A percentile compares a stretch with the other conserved stretches of the same genome.
Conservation (phyloP, 2,329 filamentous ascomycete species). For the Talaromyces sp. region DNA sequence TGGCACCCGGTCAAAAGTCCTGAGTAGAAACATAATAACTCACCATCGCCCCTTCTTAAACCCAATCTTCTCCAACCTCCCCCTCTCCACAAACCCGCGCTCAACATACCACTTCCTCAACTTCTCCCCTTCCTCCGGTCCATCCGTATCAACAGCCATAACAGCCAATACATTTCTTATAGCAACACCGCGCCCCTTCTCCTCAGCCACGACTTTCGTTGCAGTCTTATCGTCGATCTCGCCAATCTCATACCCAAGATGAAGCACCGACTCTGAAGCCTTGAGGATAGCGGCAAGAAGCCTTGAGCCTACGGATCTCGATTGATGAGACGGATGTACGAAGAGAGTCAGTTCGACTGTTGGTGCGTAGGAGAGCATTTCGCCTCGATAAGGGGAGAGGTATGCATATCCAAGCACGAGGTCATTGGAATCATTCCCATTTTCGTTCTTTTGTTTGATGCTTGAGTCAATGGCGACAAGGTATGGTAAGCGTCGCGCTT, state of each 20-base stretch:
- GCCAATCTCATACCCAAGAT: conserved; percentile 22
- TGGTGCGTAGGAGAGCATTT: conserved; percentile 37
- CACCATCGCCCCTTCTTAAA: conserved; percentile 39
- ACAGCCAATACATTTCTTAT: conserved; percentile 36
- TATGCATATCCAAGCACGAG: conserved; percentile 36
- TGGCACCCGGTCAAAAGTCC: neutral
- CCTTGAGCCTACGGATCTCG: conserved; percentile 29
- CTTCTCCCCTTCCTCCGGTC: conserved; percentile 30
- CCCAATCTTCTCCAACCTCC: conserved; percentile 37
- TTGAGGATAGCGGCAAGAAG: conserved; percentile 27
- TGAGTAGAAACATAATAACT: conserved; percentile 14
- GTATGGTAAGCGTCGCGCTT: conserved; percentile 33
- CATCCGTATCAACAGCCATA: conserved; percentile 37
- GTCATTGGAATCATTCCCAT: neutral
- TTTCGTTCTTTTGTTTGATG: conserved; percentile 6
- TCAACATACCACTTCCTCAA: conserved; percentile 39
- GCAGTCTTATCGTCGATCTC: conserved; percentile 19
- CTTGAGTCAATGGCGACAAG: conserved; percentile 32
- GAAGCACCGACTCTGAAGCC: conserved; percentile 27
- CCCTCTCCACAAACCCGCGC: conserved; percentile 39
- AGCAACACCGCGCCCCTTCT: neutral
- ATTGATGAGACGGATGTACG: conserved; percentile 34
- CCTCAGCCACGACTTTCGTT: neutral
- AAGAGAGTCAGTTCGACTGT: conserved; percentile 43
- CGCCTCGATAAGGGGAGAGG: conserved; percentile 34